Percentiles rank a stretch among this genome's conserved stretches.
phyloP scores from a whole-genome alignment of 2,329 filamentous ascomycete genomes.

The Pyricularia sp. region DNA sequence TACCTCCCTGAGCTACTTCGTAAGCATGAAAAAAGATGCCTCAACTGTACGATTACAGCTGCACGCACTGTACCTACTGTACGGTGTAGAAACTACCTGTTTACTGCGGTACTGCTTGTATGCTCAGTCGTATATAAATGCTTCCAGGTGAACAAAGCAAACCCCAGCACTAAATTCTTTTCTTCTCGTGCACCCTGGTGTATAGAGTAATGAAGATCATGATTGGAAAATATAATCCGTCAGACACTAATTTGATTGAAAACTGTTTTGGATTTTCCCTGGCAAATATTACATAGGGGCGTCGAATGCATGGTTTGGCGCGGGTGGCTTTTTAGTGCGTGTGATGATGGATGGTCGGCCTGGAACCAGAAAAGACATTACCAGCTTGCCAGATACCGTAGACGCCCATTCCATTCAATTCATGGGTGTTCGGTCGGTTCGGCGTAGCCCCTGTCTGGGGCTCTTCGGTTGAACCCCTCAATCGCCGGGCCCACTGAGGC shows the following conservation, averaged over 20 bases:
- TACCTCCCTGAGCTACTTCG: background rate
- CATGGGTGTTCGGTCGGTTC: background rate
- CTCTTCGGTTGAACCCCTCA: background rate
- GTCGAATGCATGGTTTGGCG: background rate
- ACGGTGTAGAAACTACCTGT: background rate
- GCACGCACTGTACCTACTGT: background rate
- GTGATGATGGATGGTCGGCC: background rate
- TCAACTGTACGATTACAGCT: background rate
- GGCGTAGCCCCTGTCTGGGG: background rate
- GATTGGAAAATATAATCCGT: background rate
- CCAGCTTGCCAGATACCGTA: background rate
- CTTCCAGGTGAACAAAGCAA: background rate
- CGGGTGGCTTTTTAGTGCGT: background rate
- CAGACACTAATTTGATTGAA: background rate
- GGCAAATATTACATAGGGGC: background rate
- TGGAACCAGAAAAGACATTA: background rate
- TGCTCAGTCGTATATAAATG: background rate
- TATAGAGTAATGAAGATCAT: background rate
- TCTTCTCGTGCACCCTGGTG: background rate
- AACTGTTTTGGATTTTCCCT: background rate
- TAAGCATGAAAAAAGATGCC: background rate
- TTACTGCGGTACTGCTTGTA: too few relatives aligned
- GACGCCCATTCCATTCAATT: background rate
- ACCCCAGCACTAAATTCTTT: background rate
- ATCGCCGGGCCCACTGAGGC: background rate